These are phyloP conservation scores for Phaeosphaeriaceae sp. DNA, from an alignment of 2,329 filamentous ascomycete genomes.

Conservation along the genomic window DNA sequence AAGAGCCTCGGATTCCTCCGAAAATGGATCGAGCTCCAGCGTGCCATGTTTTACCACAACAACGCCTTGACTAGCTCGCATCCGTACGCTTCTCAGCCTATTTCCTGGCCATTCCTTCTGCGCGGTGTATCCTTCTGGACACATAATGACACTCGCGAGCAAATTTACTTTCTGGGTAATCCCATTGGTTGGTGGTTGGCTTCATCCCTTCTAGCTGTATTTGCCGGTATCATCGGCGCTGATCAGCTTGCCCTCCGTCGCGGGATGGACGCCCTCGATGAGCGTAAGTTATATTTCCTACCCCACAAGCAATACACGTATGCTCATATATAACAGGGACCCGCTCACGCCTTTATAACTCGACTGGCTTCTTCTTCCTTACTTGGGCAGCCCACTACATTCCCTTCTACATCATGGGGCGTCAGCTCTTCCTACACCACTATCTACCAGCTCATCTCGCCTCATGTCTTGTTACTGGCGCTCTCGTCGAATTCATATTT, in stretches of 20 bases:
- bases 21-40: slow-evolving; percentile 96
- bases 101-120: slow-evolving; percentile 97
- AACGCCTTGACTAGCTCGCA: slow-evolving; percentile 96
- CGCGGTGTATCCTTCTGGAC: slow-evolving; percentile 99
- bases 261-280: slow-evolving; percentile 90
- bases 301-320: slow-evolving; percentile 2
- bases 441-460: slow-evolving; percentile 95
- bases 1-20: slow-evolving; percentile 86
- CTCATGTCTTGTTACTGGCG: slow-evolving; percentile 86
- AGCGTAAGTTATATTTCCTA: slow-evolving; percentile 71
- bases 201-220: slow-evolving; percentile 90
- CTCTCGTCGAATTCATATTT: slow-evolving; percentile 94
- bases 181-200: slow-evolving; percentile 97
- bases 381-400: slow-evolving; percentile 98
- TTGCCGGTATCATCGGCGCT: slow-evolving; percentile 86
- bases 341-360: slow-evolving; percentile 94
- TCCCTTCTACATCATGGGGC: slow-evolving; percentile 97
- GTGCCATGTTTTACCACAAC: slow-evolving; percentile 99
- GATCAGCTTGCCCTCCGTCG: slow-evolving; percentile 93
- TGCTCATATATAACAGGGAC: slow-evolving; percentile 64
- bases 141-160: slow-evolving; percentile 88
- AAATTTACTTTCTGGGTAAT: slow-evolving; percentile 99
- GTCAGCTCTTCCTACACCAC: slow-evolving; percentile 96
- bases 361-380: slow-evolving; percentile 98
- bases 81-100: slow-evolving; percentile 91